phyloP scores from a whole-genome alignment of 305 asterid genomes.

The Rubia occidens region DNA sequence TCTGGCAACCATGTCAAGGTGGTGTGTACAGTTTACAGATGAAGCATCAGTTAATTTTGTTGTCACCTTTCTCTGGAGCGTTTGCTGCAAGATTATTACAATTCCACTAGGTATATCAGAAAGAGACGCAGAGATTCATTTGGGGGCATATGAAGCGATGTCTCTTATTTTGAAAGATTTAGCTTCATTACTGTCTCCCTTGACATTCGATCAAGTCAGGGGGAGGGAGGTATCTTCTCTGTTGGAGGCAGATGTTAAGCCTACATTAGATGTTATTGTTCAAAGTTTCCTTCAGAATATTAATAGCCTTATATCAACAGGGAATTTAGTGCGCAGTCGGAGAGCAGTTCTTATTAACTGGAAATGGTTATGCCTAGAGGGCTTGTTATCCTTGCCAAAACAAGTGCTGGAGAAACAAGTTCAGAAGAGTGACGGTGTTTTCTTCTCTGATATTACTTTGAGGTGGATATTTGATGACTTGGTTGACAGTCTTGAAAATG shows the following conservation, averaged over 20 bases:
- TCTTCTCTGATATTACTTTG: slow-evolving; percentile 42
- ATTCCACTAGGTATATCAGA: slow-evolving; percentile 57
- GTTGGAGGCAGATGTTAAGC: slow-evolving; percentile 31
- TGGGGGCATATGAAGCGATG: slow-evolving; percentile 79
- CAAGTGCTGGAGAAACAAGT: slow-evolving; percentile 39
- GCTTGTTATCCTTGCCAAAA: slow-evolving; percentile 52
- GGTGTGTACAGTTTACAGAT: slow-evolving; percentile 44
- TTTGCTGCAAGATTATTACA: slow-evolving; percentile 62
- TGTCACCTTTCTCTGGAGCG: slow-evolving; percentile 59
- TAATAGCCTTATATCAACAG: slow-evolving; percentile 53
- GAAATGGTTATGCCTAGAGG: slow-evolving; percentile 91
- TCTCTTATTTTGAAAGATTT: slow-evolving; percentile 51
- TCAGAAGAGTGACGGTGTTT: slow-evolving; percentile 24
- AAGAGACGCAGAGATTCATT: slow-evolving; percentile 66
- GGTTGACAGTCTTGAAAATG: slow-evolving; percentile 84
- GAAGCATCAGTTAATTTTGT: slow-evolving; percentile 36
- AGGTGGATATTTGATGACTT: slow-evolving; percentile 56
- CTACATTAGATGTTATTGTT: slow-evolving; percentile 49
- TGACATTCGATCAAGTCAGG: slow-evolving; percentile 36
- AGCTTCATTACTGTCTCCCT: slow-evolving; percentile 39
- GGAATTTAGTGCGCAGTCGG: slow-evolving; percentile 56
- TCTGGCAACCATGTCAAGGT: slow-evolving; percentile 52
- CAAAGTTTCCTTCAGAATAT: slow-evolving; percentile 47
- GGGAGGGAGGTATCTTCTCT: slow-evolving; percentile 28
- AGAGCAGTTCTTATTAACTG: slow-evolving; percentile 76